Percentiles rank a stretch among this genome's conserved stretches.
These are phyloP conservation scores for Suillus subluteus DNA, from an alignment of 768 basidiomycete genomes.

Conservation along the genomic window DNA sequence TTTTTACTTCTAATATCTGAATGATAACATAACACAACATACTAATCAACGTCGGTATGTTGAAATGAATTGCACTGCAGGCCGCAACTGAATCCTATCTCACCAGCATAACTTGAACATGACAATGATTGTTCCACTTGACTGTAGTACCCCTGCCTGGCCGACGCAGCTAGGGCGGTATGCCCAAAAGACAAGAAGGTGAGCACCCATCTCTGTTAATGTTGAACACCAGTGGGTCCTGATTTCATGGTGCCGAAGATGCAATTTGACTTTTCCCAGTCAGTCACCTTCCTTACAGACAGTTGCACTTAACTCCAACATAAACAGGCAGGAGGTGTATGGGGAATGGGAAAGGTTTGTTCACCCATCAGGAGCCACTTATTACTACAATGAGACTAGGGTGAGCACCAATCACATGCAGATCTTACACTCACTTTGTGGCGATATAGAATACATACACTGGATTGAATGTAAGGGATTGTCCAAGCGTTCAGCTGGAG, in stretches of 20 bases:
- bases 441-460: background rate
- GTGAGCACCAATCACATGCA: background rate
- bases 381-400: conserved; percentile 1
- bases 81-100: too few relatives aligned
- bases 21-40: too few relatives aligned
- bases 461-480: background rate
- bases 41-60: too few relatives aligned
- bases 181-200: background rate
- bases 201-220: background rate
- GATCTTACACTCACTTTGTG: background rate
- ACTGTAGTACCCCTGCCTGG: background rate
- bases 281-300: background rate
- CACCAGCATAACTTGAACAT: too few relatives aligned
- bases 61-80: too few relatives aligned
- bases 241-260: background rate
- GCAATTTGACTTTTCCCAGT: background rate
- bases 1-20: too few relatives aligned
- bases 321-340: background rate
- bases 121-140: too few relatives aligned
- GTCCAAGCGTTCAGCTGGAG: background rate
- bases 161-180: background rate
- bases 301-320: background rate
- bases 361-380: background rate
- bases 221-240: background rate
- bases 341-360: background rate